phyloP scores from a whole-genome alignment of 306 rosid genomes.

The Cajanus cajan region DNA sequence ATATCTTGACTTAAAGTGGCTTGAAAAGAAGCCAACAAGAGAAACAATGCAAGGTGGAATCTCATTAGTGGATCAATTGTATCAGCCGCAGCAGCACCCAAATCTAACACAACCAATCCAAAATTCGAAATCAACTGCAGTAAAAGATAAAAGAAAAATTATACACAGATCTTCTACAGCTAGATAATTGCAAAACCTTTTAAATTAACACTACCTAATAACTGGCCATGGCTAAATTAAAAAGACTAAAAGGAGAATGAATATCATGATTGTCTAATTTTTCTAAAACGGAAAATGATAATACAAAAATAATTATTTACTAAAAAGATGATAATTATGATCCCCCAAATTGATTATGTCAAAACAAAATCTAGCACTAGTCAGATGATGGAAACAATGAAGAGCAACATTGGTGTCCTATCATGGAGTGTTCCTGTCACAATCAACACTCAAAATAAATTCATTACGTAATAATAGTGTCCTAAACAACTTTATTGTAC shows the following conservation, averaged over 20 bases:
- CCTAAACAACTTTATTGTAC: not conserved
- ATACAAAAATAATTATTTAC: not conserved
- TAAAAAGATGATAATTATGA: not conserved
- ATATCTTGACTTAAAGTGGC: slow-evolving; percentile 57
- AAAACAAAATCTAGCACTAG: not conserved
- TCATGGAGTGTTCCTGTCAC: not conserved
- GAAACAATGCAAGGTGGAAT: slow-evolving; percentile 49
- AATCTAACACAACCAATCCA: slow-evolving; percentile 29
- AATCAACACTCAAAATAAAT: not conserved
- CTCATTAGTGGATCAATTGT: slow-evolving; percentile 47
- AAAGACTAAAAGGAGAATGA: not conserved
- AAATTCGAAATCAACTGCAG: slow-evolving; percentile 43
- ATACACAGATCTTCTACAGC: slow-evolving; percentile 17
- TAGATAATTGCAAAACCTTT: not conserved
- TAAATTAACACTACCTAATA: not conserved
- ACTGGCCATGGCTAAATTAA: not conserved
- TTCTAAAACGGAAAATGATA: not conserved
- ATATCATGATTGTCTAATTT: not conserved
- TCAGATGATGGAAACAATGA: not conserved
- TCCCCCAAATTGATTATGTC: not conserved
- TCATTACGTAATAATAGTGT: not conserved
- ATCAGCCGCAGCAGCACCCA: slow-evolving; percentile 28
- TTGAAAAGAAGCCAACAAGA: slow-evolving; percentile 56
- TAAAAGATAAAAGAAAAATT: not conserved
- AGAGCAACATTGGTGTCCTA: slow-evolving; percentile 7